Evolutionary conservation across 2,329 filamentous ascomycete species (phyloP).

Genomic region (Penicillium sp.): DNA sequence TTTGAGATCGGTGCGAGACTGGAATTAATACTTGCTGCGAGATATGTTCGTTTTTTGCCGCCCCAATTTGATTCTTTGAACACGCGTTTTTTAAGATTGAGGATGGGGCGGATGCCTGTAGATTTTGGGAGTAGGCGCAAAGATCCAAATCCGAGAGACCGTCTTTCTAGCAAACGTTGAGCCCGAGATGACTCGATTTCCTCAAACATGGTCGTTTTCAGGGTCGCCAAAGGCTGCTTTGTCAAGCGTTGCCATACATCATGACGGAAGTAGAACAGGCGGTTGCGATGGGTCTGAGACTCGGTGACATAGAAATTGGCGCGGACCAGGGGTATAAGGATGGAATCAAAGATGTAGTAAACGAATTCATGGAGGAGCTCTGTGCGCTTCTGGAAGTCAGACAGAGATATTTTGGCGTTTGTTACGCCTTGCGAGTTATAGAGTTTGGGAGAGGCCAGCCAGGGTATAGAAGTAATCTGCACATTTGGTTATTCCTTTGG

Average conservation of each 20-base stretch:
- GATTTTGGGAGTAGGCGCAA: slow-evolving; percentile 82
- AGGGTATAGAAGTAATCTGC: slow-evolving; percentile 67
- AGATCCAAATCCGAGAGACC: slow-evolving; percentile 72
- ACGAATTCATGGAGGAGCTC: slow-evolving; percentile 82
- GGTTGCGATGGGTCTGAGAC: slow-evolving; percentile 74
- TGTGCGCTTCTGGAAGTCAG: slow-evolving; percentile 71
- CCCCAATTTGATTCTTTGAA: slow-evolving; percentile 50
- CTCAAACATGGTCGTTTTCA: slow-evolving; percentile 76
- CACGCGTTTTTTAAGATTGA: slow-evolving; percentile 72
- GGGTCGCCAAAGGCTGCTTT: slow-evolving; percentile 65
- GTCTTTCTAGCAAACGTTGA: slow-evolving; percentile 57
- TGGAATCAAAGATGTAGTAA: slow-evolving; percentile 90
- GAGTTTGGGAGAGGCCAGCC: slow-evolving; percentile 62
- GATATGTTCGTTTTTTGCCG: slow-evolving; percentile 48
- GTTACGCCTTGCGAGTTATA: slow-evolving; percentile 24
- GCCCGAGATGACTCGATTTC: slow-evolving; percentile 64
- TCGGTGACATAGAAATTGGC: slow-evolving; percentile 95
- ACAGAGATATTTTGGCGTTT: slow-evolving; percentile 60
- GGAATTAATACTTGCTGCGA: slow-evolving; percentile 67
- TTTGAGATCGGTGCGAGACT: slow-evolving; percentile 72
- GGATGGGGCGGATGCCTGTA: slow-evolving; percentile 74
- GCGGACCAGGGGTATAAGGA: slow-evolving; percentile 81
- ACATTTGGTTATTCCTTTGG: not conserved
- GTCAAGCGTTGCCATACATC: slow-evolving; percentile 81
- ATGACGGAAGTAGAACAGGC: slow-evolving; percentile 90